Evolutionary conservation across 129 eudicot genomes (phyloP), one percentile per base, ranked within the genome.

Genomic region (Mikania micrantha): DNA sequence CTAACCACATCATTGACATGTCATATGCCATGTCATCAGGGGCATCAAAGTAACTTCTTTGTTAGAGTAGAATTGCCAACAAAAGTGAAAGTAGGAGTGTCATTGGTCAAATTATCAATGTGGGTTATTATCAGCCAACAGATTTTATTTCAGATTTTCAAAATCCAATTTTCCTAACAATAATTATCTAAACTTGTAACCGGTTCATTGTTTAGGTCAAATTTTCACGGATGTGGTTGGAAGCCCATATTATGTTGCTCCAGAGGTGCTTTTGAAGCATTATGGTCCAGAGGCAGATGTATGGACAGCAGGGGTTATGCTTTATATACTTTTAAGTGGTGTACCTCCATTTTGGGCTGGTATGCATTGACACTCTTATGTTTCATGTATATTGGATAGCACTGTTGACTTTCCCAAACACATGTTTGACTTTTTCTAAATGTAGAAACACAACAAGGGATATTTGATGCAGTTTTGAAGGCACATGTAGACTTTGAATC

Each of bases 291-390:
- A 81, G 79, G 97, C 96, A 67, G 96, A 91, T 76, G 96, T 91
- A 29, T 91, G 97, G 97, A 91, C 94, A 24, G 96, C 96, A 22
- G 97, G 97, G 24, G 97, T 91, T 50, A 91, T 91, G 29, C 71
- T 91, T 32, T 91, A 91, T 52, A 91, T 91, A 70, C 84, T 91
- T 79, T 83, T 87, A 56, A 91, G 97, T 67, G 97, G 97, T 22
- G 96, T 91, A 16, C 97, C 97, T 21, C 97, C 97, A 39, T 91
- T 87, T 78, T 91, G 97, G 97, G 97, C 89, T 12, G 93, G 87
- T 85, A 74, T 48, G 69, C 71, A 11, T 28, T 1, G 9, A 34
- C 15, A 20, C 41, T 41, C 9, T 5, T 28, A 28, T 19, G n/a
- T 54, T 56, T 15, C 20, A 52, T 52, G 3, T 24, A 9, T 52